Percentiles rank a stretch among this genome's conserved stretches.
Evolutionary conservation across 2,329 filamentous ascomycete genomes (phyloP).

Genomic region (Sporothrix mexicana): DNA sequence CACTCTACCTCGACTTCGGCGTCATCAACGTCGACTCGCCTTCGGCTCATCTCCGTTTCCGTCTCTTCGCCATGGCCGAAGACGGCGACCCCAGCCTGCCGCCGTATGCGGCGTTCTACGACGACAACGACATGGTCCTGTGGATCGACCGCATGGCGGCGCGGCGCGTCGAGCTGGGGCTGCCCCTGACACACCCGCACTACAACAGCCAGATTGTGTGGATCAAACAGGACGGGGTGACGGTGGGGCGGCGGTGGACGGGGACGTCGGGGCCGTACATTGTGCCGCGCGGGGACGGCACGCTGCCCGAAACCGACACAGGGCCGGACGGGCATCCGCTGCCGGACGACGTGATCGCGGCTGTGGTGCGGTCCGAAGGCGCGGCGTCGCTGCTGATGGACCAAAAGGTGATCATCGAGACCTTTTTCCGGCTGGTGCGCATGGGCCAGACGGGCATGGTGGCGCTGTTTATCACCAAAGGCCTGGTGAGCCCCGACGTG

Average conservation of each 20-base stretch:
- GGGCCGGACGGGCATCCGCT: too few species aligned
- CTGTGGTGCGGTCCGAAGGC: not conserved
- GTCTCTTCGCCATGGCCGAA: not conserved
- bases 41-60: too few species aligned
- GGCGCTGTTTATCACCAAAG: conserved; percentile 42
- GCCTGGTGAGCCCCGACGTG: conserved; percentile 50
- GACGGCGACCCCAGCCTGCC: conserved; percentile 32
- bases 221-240: conserved; percentile 17
- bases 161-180: conserved; percentile 33
- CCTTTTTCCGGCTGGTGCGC: conserved; percentile 30
- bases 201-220: conserved; percentile 19
- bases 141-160: conserved; percentile 34
- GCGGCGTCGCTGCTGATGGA: conserved; percentile 32
- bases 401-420: conserved; percentile 35
- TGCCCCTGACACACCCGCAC: conserved; percentile 38
- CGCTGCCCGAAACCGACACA: not conserved
- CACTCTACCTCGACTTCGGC: too few species aligned
- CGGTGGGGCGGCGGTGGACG: not conserved
- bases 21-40: too few species aligned
- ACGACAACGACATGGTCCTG: conserved; percentile 28
- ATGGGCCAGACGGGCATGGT: conserved; percentile 42
- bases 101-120: conserved; percentile 34
- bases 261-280: not conserved
- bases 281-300: not conserved
- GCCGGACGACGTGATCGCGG: not conserved